Percentiles rank a stretch among this genome's conserved stretches.
phyloP scores from a whole-genome alignment of 257 asterid genomes.

The Catharanthus roseus region DNA sequence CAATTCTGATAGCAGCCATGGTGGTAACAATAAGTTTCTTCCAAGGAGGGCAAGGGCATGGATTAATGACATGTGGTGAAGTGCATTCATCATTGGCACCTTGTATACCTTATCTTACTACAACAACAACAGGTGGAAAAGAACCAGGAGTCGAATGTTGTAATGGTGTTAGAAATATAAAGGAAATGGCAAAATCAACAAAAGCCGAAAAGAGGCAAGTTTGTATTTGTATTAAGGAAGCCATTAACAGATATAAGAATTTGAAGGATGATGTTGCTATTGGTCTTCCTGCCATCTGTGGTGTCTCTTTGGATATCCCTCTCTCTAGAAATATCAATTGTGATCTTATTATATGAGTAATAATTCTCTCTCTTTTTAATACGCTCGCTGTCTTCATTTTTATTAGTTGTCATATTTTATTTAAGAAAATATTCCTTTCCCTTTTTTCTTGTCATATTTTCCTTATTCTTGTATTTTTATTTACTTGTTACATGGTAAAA shows the following conservation, averaged over 20 bases:
- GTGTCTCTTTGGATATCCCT: constrained; percentile 30
- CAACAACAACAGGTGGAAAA: too few relatives aligned
- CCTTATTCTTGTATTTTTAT: too few relatives aligned
- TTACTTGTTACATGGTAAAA: too few relatives aligned
- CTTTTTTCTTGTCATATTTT: too few relatives aligned
- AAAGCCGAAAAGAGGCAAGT: constrained; percentile 25
- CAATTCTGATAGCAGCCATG: too few relatives aligned
- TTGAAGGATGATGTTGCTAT: constrained; percentile 36
- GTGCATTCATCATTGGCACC: constrained; percentile 30
- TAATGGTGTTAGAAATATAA: constrained; percentile 16
- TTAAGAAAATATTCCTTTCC: too few relatives aligned
- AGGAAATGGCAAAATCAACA: constrained; percentile 22
- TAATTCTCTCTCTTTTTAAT: background rate
- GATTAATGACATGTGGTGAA: too few relatives aligned
- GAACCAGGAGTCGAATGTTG: constrained; percentile 28
- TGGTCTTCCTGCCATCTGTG: constrained; percentile 27
- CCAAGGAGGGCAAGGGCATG: too few relatives aligned
- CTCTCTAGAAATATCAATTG: constrained; percentile 37
- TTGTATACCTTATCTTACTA: constrained; percentile 32
- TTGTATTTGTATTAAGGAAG: constrained; percentile 35
- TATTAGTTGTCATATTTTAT: too few relatives aligned
- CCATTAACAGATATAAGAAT: constrained; percentile 22
- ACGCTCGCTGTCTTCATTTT: too few relatives aligned
- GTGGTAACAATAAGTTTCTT: too few relatives aligned
- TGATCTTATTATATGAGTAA: constrained; percentile 20